Conservation (phyloP, 208 protist species). For the Angomonas deanei region DNA sequence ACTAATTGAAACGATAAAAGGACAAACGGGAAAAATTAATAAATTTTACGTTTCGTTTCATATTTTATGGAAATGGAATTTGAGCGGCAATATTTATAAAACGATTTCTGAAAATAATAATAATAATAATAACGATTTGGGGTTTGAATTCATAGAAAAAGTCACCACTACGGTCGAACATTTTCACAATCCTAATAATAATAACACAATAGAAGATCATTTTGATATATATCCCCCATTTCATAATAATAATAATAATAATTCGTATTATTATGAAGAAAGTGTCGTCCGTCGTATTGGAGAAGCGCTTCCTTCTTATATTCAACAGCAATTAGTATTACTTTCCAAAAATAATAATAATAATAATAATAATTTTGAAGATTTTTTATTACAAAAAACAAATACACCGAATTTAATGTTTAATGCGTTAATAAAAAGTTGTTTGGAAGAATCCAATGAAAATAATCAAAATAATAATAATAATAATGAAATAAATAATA, state of each 20-base stretch:
- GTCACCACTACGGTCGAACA: not conserved
- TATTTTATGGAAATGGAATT: not conserved
- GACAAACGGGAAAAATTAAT: too few species aligned
- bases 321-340: too few species aligned
- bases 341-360: not conserved
- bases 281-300: too few species aligned
- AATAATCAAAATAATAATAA: not conserved
- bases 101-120: not conserved
- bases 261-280: too few species aligned
- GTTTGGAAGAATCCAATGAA: not conserved
- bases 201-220: not conserved
- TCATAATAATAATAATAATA: not conserved
- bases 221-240: not conserved
- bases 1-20: too few species aligned
- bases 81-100: not conserved
- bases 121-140: not conserved
- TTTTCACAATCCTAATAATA: not conserved
- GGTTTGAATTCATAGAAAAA: not conserved
- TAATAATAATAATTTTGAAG: not conserved
- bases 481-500: too few species aligned
- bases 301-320: too few species aligned
- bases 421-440: not conserved
- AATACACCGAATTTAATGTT: not conserved
- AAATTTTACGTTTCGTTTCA: not conserved
- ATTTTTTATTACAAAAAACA: not conserved